Evolutionary conservation across 352 stramenopile species (phyloP), one percentile per base, ranked within the genome.

Genomic region (Globisporangium okanoganense): DNA sequence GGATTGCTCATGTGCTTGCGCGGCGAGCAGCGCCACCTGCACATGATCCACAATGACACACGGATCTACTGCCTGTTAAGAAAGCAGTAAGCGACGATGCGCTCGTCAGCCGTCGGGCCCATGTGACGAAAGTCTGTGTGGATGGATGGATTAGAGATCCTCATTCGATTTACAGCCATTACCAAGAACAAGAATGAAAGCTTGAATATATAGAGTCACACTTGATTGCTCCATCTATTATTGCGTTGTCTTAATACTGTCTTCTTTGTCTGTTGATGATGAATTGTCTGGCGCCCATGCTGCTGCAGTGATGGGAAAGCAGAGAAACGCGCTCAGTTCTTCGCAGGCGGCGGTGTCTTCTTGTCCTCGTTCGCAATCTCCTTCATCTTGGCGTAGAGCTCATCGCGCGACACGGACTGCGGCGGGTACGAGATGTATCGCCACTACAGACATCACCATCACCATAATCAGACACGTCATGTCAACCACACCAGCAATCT

Each of bases 1-100:
- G 97, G 97, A 36, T 75, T 99, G 65, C 84, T 99, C 62, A 99
- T 99, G 96, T 94, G 94, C 69, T 79, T 99, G 65, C 96, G 93
- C 33, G 96, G 96, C 55, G 96, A 99, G 76, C 95, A 98, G 78
- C 78, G 92, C 61, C 96, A 99, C 75, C 75, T 99, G 67, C 94
- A 95, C 66, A 97, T 97, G 78, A 97, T 99, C 79, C 78, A 98
- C 76, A 97, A 98, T 54, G 97, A 99, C 81, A 96, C 92, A 73
- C 79, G 91, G 49, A 94, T 99, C 58, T 99, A 98, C 83, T 93
- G 85, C 66, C 74, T 95, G 56, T 78, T 95, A 69, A 70, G 87
- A 76, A 93, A 93, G 78, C 87, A 95, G 63, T 95, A 88, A 78
- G 55, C 36, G 40, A 10, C 22, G 24, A 16, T 6, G 29, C 29